These are phyloP conservation scores for Sclerotinia spermophila DNA, from an alignment of 2,329 filamentous ascomycete species.

Conservation along the genomic window DNA sequence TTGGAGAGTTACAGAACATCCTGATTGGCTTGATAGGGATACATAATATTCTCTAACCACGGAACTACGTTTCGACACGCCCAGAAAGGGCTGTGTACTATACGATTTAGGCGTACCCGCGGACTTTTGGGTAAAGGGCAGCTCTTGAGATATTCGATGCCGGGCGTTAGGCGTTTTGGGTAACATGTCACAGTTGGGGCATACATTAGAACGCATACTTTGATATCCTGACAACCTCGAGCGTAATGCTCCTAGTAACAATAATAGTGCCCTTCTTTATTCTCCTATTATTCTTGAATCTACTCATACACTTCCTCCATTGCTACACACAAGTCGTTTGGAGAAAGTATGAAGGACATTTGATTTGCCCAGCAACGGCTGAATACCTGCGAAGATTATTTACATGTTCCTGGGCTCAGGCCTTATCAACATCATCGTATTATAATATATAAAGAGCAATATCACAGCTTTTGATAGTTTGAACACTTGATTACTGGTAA, in stretches of 20 bases:
- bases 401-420: neutral
- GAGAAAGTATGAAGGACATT: neutral
- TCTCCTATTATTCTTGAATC: too few species aligned
- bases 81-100: neutral
- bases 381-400: neutral
- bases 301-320: neutral
- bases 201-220: neutral
- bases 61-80: neutral
- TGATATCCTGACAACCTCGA: neutral
- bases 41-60: conserved; percentile 16
- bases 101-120: neutral
- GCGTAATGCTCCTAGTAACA: neutral
- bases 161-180: neutral
- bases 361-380: neutral
- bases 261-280: neutral
- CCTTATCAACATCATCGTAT: neutral
- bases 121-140: neutral
- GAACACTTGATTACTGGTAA: neutral
- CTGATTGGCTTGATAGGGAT: conserved; percentile 50
- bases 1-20: conserved; percentile 57
- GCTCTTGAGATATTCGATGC: neutral
- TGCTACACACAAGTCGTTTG: neutral
- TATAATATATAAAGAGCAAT: too few species aligned
- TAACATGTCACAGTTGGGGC: neutral
- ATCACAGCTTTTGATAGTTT: neutral